These are phyloP conservation scores for Begonia loranthoides DNA, from an alignment of 306 rosid genomes.

Conservation along the genomic window DNA sequence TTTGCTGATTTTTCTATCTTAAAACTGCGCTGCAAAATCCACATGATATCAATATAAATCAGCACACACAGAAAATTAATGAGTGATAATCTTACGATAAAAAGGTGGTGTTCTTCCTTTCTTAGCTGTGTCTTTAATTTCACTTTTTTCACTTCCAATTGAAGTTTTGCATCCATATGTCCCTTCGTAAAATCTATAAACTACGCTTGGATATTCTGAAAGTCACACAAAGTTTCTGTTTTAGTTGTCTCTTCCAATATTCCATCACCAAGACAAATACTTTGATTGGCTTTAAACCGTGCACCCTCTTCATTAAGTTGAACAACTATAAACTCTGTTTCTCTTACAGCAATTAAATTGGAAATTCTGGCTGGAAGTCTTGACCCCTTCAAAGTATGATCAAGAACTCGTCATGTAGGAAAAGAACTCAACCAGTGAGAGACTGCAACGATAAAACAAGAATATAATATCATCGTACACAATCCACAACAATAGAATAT, in stretches of 20 bases:
- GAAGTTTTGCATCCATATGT: slow-evolving; percentile 25
- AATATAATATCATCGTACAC: no score
- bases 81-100: slow-evolving; percentile 36
- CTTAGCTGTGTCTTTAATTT: slow-evolving; percentile 37
- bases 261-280: slow-evolving; percentile 26
- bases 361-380: slow-evolving; percentile 54
- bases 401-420: slow-evolving; percentile 59
- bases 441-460: slow-evolving; percentile 28
- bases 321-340: slow-evolving; percentile 37
- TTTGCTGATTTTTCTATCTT: slow-evolving; percentile 46
- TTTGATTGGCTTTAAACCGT: slow-evolving; percentile 37
- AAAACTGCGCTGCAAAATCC: slow-evolving; percentile 37
- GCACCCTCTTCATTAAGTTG: slow-evolving; percentile 56
- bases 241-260: slow-evolving; percentile 16
- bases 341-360: slow-evolving; percentile 44
- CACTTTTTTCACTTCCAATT: slow-evolving; percentile 46
- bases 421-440: slow-evolving; percentile 72
- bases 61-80: neutral
- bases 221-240: slow-evolving; percentile 63
- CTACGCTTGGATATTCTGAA: slow-evolving; percentile 26
- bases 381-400: slow-evolving; percentile 70
- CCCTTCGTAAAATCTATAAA: slow-evolving; percentile 16
- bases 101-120: slow-evolving; percentile 35
- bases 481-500: no score
- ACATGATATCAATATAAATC: slow-evolving; percentile 3